phyloP scores from a whole-genome alignment of 2,329 filamentous ascomycete species.

The Penicillium brevicompactum region DNA sequence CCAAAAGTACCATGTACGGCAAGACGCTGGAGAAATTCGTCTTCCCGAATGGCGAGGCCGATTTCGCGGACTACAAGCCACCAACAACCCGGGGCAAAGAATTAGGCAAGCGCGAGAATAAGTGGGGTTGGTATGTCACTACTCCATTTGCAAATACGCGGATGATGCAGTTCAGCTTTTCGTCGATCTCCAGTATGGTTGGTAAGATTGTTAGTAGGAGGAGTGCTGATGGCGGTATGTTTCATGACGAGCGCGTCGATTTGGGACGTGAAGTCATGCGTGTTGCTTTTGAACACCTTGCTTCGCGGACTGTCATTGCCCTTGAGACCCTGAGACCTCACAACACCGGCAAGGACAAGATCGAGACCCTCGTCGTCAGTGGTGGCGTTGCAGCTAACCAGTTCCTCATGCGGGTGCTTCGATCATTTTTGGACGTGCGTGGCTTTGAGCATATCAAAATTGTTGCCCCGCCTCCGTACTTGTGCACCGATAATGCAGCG shows the following conservation, averaged over 20 bases:
- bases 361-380: conserved; percentile 73
- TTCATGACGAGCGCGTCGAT: conserved; percentile 62
- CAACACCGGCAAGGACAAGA: conserved; percentile 25
- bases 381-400: conserved; percentile 88
- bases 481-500: conserved; percentile 94
- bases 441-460: conserved; percentile 65
- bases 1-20: conserved; percentile 75
- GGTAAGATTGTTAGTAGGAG: conserved; percentile 55
- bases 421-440: conserved; percentile 64
- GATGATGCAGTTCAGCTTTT: conserved; percentile 71
- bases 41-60: conserved; percentile 56
- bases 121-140: conserved; percentile 69
- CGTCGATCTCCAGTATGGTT: conserved; percentile 68
- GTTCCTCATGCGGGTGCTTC: conserved; percentile 71
- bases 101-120: conserved; percentile 50
- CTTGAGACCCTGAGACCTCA: conserved; percentile 50
- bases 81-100: conserved; percentile 63
- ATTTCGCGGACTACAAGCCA: conserved; percentile 57
- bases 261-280: conserved; percentile 77
- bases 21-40: conserved; percentile 77
- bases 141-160: conserved; percentile 66
- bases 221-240: conserved; percentile 41
- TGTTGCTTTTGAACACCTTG: conserved; percentile 84
- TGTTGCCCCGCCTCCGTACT: conserved; percentile 70
- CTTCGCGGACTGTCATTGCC: conserved; percentile 70